Conservation (phyloP, 495 filamentous ascomycete genomes). For the Penicillium dipodomyicola region DNA sequence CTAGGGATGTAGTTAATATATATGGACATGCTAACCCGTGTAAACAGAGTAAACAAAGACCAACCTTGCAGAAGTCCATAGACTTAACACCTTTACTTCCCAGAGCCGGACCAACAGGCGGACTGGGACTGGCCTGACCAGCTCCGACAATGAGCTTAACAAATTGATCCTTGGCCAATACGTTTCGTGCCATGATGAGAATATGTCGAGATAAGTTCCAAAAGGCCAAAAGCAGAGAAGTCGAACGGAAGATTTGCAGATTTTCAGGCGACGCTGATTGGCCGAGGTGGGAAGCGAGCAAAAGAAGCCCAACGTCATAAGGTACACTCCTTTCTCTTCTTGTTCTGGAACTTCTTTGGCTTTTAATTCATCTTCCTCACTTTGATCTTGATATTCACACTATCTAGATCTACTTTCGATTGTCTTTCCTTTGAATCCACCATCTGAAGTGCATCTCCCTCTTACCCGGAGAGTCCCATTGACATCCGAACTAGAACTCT, state of each 20-base stretch:
- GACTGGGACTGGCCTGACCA: slow-evolving; percentile 92
- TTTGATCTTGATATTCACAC: background rate
- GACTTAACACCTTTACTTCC: slow-evolving; percentile 98
- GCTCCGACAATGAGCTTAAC: slow-evolving; percentile 98
- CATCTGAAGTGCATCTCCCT: background rate
- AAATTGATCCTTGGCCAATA: slow-evolving; percentile 71
- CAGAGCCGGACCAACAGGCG: slow-evolving; percentile 95
- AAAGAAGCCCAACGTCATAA: slow-evolving; percentile 27
- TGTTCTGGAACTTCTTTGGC: background rate
- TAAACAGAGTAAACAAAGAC: slow-evolving; percentile 10
- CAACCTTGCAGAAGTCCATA: slow-evolving; percentile 99
- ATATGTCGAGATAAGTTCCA: background rate
- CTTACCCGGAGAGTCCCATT: slow-evolving; percentile 17
- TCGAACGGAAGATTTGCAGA: slow-evolving; percentile 15
- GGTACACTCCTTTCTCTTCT: background rate
- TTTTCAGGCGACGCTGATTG: slow-evolving; percentile 30
- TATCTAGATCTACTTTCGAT: background rate
- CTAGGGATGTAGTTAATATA: slow-evolving; percentile 44
- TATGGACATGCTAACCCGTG: no score
- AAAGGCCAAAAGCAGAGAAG: background rate
- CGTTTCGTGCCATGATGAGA: slow-evolving; percentile 72
- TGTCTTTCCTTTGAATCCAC: background rate
- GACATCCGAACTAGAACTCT: slow-evolving; percentile 27
- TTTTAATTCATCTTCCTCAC: background rate
- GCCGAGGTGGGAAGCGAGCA: slow-evolving; percentile 23